Evolutionary conservation across 371 early-diverging fungal genomes (phyloP).

Genomic region (Coemansia sp.): DNA sequence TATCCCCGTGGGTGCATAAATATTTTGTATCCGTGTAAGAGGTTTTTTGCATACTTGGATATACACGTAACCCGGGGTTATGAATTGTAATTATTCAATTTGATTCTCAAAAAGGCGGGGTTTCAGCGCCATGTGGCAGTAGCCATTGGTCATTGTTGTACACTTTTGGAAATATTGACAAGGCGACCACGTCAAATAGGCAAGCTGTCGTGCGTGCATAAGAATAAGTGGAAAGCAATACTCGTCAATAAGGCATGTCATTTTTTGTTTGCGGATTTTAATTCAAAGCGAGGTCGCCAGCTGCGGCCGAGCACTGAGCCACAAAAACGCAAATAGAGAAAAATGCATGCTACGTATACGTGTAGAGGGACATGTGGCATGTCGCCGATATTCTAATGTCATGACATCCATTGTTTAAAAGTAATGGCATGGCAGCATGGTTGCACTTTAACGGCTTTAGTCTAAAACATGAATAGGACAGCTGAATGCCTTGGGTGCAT

Average conservation of each 20-base stretch:
- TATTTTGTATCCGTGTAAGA: background rate
- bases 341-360: background rate
- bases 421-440: background rate
- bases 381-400: background rate
- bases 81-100: too few relatives aligned
- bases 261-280: background rate
- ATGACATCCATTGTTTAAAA: background rate
- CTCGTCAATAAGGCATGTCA: background rate
- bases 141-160: background rate
- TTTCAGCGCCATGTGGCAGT: background rate
- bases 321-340: background rate
- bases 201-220: background rate
- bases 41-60: background rate
- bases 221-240: background rate
- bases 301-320: conserved; percentile 4
- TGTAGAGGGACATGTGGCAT: background rate
- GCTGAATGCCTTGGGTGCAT: too few relatives aligned
- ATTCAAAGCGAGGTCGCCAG: background rate
- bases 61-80: background rate
- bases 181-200: background rate
- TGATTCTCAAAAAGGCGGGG: background rate
- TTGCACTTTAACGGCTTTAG: too few relatives aligned
- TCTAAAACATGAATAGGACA: too few relatives aligned
- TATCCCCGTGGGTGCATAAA: background rate
- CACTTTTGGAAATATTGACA: background rate